Evolutionary conservation across 2,329 filamentous ascomycete species (phyloP).

Genomic region (Nothomitra cinnamomea): DNA sequence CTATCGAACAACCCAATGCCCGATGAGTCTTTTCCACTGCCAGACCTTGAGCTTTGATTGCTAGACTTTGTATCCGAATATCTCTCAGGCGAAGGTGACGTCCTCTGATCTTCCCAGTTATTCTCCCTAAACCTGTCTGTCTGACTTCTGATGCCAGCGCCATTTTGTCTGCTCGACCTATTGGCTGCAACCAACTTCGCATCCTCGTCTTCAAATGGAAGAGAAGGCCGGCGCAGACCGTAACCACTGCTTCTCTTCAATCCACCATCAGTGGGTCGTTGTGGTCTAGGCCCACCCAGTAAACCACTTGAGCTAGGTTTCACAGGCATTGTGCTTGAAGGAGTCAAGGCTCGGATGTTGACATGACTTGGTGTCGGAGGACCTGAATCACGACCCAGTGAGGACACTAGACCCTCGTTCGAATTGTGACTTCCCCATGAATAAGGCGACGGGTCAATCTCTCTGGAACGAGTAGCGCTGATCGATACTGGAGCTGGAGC

Average conservation of each 20-base stretch:
- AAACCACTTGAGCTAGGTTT: not conserved
- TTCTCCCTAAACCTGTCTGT: not conserved
- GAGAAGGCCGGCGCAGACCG: not conserved
- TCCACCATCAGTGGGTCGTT: constrained; percentile 12
- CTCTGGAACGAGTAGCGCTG: constrained; percentile 19
- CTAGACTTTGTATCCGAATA: not conserved
- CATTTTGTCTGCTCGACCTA: constrained; percentile 4
- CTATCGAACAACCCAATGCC: not conserved
- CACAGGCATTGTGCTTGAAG: not conserved
- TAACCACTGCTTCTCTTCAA: constrained; percentile 17
- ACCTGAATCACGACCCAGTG: constrained; percentile 11
- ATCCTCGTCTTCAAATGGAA: constrained; percentile 22
- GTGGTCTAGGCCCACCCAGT: not conserved
- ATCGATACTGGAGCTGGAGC: constrained; percentile 22
- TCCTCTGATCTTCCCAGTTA: not conserved
- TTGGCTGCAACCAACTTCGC: constrained; percentile 19
- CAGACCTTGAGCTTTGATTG: not conserved
- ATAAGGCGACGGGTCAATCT: constrained; percentile 30
- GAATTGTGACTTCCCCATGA: constrained; percentile 36
- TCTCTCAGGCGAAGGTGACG: not conserved
- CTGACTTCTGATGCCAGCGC: not conserved
- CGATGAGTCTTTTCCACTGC: not conserved
- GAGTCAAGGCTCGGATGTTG: constrained; percentile 1
- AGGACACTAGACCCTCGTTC: constrained; percentile 30
- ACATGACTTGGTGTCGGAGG: not conserved